A percentile compares a stretch with the other conserved stretches of the same genome.
phyloP scores from a whole-genome alignment of 176 grass and related monocot species.

The Thinopyrum elongatum region DNA sequence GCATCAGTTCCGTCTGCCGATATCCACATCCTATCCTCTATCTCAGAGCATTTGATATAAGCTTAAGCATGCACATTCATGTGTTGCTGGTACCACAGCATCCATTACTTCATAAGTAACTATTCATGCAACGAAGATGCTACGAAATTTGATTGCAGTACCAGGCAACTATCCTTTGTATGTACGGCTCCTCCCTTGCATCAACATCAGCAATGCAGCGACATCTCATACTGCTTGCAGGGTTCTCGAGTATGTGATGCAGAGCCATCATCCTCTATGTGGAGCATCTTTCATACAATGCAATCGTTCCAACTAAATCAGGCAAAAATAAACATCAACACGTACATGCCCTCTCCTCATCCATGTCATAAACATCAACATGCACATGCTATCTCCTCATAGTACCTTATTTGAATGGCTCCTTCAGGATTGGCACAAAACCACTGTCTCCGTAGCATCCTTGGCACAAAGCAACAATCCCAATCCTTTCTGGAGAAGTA shows the following conservation, averaged over 20 bases:
- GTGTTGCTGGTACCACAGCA: background rate
- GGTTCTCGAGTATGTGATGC: background rate
- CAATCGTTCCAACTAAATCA: background rate
- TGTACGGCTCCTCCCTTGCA: background rate
- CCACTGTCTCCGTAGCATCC: background rate
- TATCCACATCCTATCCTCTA: background rate
- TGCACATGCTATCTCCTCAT: no score
- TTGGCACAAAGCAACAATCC: background rate
- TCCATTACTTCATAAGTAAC: background rate
- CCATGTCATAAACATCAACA: background rate
- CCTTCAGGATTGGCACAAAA: background rate
- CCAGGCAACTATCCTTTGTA: background rate
- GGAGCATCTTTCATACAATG: background rate
- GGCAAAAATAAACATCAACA: background rate
- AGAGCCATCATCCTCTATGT: background rate
- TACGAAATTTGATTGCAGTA: background rate
- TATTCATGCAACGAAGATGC: background rate
- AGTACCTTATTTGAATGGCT: background rate
- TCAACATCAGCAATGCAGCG: background rate
- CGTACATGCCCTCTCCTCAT: no score
- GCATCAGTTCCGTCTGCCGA: background rate
- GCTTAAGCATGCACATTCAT: background rate
- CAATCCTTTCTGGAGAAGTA: background rate
- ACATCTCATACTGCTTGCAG: background rate
- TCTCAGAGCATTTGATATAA: background rate